These are phyloP conservation scores for Poronia punctata DNA, from an alignment of 495 filamentous ascomycete species.

Conservation along the genomic window DNA sequence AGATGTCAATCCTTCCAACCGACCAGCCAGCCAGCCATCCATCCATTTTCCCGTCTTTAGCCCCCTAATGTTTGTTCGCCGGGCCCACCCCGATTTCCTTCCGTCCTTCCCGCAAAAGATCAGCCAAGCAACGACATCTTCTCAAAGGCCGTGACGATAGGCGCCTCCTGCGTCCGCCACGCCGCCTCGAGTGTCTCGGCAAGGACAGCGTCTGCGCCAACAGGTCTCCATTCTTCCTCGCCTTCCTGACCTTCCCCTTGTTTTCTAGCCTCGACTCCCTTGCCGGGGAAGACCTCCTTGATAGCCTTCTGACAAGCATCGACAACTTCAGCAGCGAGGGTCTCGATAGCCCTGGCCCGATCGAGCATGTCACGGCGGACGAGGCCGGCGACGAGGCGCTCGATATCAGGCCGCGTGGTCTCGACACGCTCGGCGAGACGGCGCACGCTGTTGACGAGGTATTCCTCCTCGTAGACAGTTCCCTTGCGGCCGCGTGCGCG, in stretches of 20 bases:
- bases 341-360: slow-evolving; percentile 70
- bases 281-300: slow-evolving; percentile 56
- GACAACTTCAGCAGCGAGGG: slow-evolving; percentile 61
- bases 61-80: neutral
- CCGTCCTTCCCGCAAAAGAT: slow-evolving; percentile 1
- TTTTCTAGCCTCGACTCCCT: slow-evolving; percentile 17
- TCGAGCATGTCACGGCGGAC: slow-evolving; percentile 79
- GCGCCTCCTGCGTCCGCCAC: slow-evolving; percentile 37
- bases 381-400: slow-evolving; percentile 64
- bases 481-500: slow-evolving; percentile 89
- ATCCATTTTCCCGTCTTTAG: slow-evolving; percentile 9
- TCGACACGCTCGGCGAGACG: slow-evolving; percentile 82
- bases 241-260: slow-evolving; percentile 20
- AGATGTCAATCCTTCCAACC: neutral
- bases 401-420: slow-evolving; percentile 56
- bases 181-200: slow-evolving; percentile 41
- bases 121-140: slow-evolving; percentile 51
- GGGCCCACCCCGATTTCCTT: neutral
- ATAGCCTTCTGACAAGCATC: slow-evolving; percentile 57
- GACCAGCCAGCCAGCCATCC: neutral
- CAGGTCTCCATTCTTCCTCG: slow-evolving; percentile 30
- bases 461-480: slow-evolving; percentile 95
- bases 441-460: slow-evolving; percentile 80
- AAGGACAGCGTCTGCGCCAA: slow-evolving; percentile 45
- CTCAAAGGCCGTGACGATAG: slow-evolving; percentile 38